Conservation (phyloP, 257 asterid genomes). For the Linderniella brevidens region DNA sequence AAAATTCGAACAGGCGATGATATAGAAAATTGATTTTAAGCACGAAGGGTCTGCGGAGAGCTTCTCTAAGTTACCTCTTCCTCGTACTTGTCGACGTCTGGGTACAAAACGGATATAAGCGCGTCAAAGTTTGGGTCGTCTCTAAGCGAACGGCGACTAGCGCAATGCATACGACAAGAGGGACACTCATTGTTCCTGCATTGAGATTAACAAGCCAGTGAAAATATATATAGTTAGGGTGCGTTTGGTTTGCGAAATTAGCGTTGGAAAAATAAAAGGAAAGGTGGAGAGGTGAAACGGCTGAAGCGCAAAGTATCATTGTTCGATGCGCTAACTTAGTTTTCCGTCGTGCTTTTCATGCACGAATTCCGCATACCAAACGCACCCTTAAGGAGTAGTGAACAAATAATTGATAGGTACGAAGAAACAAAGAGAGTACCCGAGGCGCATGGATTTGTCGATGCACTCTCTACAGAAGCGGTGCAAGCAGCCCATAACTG, state of each 20-base stretch:
- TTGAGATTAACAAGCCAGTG: slow-evolving; percentile 10
- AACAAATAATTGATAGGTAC: neutral
- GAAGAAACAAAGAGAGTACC: slow-evolving; percentile 29
- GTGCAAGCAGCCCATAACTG: slow-evolving; percentile 99
- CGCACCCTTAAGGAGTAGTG: no score
- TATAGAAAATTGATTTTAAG: neutral
- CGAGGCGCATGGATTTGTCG: slow-evolving; percentile 98
- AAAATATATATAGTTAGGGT: no score
- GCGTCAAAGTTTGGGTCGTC: slow-evolving; percentile 98
- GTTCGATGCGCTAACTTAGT: no score
- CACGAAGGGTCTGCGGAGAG: neutral
- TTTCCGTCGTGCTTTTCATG: no score
- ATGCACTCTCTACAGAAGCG: slow-evolving; percentile 99
- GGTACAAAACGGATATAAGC: slow-evolving; percentile 70
- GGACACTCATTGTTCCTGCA: slow-evolving; percentile 96
- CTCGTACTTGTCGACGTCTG: slow-evolving; percentile 88
- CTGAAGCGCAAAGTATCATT: no score
- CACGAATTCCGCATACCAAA: no score
- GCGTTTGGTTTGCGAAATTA: no score
- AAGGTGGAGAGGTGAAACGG: no score
- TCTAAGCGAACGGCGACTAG: slow-evolving; percentile 97
- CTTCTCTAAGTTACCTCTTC: slow-evolving; percentile 45
- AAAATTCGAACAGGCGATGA: neutral
- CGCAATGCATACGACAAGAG: slow-evolving; percentile 99
- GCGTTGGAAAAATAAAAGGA: no score